Evolutionary conservation across 2,329 filamentous ascomycete genomes (phyloP).

Genomic region (Fusarium sarcochroum): DNA sequence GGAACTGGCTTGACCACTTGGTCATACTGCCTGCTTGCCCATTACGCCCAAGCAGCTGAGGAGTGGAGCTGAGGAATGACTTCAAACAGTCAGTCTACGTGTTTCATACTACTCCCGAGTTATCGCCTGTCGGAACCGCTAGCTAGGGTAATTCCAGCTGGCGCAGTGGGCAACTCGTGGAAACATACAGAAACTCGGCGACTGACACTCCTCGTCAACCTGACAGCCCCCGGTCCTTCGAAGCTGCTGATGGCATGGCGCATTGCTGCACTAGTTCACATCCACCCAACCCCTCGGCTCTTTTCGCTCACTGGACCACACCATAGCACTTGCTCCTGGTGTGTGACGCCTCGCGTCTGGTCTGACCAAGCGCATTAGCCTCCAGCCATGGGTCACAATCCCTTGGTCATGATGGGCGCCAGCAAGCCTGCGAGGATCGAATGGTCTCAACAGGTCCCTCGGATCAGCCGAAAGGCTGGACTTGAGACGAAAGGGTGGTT

Average conservation of each 20-base stretch:
- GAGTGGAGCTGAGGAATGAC: slow-evolving; percentile 63
- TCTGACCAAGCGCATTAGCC: slow-evolving; percentile 72
- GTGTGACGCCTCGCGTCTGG: slow-evolving; percentile 63
- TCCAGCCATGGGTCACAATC: slow-evolving; percentile 59
- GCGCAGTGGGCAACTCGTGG: slow-evolving; percentile 57
- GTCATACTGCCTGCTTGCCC: slow-evolving; percentile 42
- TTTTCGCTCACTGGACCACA: slow-evolving; percentile 58
- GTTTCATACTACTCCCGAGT: slow-evolving; percentile 54
- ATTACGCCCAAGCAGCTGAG: slow-evolving; percentile 34
- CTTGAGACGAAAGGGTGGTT: slow-evolving; percentile 78
- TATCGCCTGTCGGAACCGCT: slow-evolving; percentile 61
- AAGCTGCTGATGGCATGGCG: slow-evolving; percentile 42
- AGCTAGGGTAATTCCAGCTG: slow-evolving; percentile 47
- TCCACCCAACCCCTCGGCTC: slow-evolving; percentile 43
- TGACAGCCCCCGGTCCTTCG: slow-evolving; percentile 62
- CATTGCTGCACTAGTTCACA: slow-evolving; percentile 37
- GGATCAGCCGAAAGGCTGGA: slow-evolving; percentile 56
- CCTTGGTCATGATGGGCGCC: slow-evolving; percentile 64
- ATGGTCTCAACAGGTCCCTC: slow-evolving; percentile 62
- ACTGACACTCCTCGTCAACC: slow-evolving; percentile 56
- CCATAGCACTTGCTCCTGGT: slow-evolving; percentile 58
- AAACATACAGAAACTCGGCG: slow-evolving; percentile 63
- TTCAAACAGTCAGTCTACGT: slow-evolving; percentile 63
- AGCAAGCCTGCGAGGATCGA: slow-evolving; percentile 54
- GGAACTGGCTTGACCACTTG: slow-evolving; percentile 37